Percentiles rank a stretch among this genome's conserved stretches.
Conservation (phyloP, 441 rosid species). For the Arabidopsis hybrid region DNA sequence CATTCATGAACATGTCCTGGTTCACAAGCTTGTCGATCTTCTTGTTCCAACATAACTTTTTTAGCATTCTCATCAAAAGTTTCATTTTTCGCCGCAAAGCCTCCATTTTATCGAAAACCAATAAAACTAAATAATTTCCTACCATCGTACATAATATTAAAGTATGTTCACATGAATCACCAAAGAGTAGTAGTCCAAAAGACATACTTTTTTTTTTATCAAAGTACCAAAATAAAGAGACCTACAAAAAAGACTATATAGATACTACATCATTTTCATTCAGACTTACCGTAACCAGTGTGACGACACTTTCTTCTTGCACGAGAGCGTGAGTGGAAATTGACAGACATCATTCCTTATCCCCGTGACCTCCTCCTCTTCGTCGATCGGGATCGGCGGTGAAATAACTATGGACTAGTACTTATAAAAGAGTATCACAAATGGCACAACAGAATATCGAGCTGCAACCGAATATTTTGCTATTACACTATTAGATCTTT, state of each 20-base stretch:
- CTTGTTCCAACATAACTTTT: slow-evolving; percentile 27
- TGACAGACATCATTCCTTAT: background rate
- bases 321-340: background rate
- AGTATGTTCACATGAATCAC: background rate
- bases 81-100: background rate
- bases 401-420: background rate
- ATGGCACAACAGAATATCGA: no score
- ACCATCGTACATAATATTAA: background rate
- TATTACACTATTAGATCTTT: no score
- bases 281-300: background rate
- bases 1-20: slow-evolving; percentile 91
- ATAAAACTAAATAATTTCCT: background rate
- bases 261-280: background rate
- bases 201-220: background rate
- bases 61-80: background rate
- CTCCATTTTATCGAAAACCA: background rate
- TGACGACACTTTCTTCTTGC: background rate
- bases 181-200: background rate
- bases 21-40: slow-evolving; percentile 92
- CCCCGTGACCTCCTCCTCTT: no score
- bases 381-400: slow-evolving; percentile 1
- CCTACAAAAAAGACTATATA: background rate
- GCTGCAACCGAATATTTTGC: no score
- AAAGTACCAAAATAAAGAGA: background rate
- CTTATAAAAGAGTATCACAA: background rate